Evolutionary conservation across 2,329 filamentous ascomycete species (phyloP).

Genomic region (Cytospora mali): DNA sequence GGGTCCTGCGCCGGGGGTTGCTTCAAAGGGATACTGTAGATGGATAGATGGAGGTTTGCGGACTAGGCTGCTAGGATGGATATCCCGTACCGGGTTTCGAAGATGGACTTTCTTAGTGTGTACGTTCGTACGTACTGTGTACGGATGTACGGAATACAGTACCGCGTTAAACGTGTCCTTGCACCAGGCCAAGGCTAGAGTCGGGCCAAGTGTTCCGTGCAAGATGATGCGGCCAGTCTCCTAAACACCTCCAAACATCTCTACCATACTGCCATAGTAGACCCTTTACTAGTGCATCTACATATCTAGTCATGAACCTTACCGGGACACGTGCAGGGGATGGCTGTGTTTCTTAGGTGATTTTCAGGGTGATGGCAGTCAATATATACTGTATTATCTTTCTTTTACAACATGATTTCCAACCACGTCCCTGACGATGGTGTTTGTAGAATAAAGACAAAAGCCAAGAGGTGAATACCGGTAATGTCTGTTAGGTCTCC

Average conservation of each 20-base stretch:
- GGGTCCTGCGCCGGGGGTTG: constrained; percentile 17
- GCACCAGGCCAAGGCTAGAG: neutral
- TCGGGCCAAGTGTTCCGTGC: neutral
- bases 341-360: too few relatives aligned
- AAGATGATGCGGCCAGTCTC: neutral
- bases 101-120: neutral
- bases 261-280: too few relatives aligned
- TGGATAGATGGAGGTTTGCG: constrained; percentile 17
- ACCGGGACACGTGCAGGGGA: too few relatives aligned
- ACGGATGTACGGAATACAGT: neutral
- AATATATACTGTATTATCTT: neutral
- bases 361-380: too few relatives aligned
- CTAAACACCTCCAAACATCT: neutral
- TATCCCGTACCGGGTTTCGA: constrained; percentile 2
- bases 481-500: neutral
- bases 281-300: neutral
- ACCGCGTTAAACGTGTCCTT: neutral
- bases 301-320: neutral
- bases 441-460: neutral
- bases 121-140: neutral
- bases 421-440: neutral
- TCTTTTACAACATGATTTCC: neutral
- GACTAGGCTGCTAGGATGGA: neutral
- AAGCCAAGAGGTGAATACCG: neutral
- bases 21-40: constrained; percentile 24